Evolutionary conservation across 148 eudicot species (phyloP), one percentile per base, ranked within the genome.

Genomic region (Pouteria glomerata): DNA sequence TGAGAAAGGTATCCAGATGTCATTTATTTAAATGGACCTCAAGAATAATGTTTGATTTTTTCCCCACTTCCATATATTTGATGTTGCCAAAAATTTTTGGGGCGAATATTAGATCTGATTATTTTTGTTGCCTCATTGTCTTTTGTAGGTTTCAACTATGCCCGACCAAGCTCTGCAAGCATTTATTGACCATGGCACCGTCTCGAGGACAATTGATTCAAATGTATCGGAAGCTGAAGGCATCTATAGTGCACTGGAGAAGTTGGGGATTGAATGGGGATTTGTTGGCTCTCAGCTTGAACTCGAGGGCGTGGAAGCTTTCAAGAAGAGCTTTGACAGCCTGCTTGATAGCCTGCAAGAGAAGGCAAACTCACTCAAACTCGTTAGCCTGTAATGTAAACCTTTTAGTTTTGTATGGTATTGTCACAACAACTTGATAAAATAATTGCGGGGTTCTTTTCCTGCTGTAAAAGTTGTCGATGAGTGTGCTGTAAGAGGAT

Each of bases 141-240:
- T 62, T 31, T 35, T 78, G 68, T 74, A 94, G 98, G 98, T 94
- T 53, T 94, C 98, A 66, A 94, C 98, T 67, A 94, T 94, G 98
- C 98, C 98, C 7, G 98, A 94, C 79, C 92, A 89, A 76, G 98
- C 98, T 69, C 96, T 94, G 31, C 82, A 77, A 84, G 98, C 98
- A 71, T 94, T 87, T 59, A 67, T 87, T 6, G 96, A 91, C 81
- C 98, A 94, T 41, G 98, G 98, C 30, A 67, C 85, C 30, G 97
- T 89, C 51, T 82, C 85, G n/a, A 87, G 98, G 82, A 91, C 98
- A 45, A 94, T 94, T 13, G 98, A 94, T 70, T 70, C 83, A 51
- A 94, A 94, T 63, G 84, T 94, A 35, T 87, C 96, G 8, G 93
- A 91, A 78, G 98, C 97, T 45, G 86, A 94, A 78, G 98, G 98